phyloP scores from a whole-genome alignment of 2,329 filamentous ascomycete species.

The Zalaria sp. region DNA sequence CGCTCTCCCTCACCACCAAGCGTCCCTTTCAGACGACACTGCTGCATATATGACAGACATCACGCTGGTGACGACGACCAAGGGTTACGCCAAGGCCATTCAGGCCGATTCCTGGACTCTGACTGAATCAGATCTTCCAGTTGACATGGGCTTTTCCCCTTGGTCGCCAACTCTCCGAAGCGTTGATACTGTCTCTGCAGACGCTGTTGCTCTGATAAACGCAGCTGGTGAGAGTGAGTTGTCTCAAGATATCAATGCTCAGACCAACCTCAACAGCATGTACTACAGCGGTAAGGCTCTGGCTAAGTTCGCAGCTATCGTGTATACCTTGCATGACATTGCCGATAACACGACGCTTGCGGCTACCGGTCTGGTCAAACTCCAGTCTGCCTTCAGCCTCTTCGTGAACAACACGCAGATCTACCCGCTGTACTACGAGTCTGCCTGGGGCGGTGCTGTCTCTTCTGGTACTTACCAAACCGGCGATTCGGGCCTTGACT shows the following conservation, averaged over 20 bases:
- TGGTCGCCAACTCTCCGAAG: constrained; percentile 46
- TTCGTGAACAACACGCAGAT: constrained; percentile 31
- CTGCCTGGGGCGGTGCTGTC: constrained; percentile 64
- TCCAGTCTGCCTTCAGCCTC: constrained; percentile 30
- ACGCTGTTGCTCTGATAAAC: constrained; percentile 34
- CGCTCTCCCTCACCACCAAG: constrained; percentile 71
- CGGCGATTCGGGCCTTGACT: constrained; percentile 59
- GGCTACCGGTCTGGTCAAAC: constrained; percentile 33
- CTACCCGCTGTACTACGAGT: constrained; percentile 41
- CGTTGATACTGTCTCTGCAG: constrained; percentile 23
- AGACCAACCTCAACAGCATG: constrained; percentile 70
- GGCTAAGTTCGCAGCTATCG: constrained; percentile 28
- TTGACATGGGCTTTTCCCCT: constrained; percentile 62
- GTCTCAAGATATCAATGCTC: constrained; percentile 56
- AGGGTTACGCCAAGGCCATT: constrained; percentile 64
- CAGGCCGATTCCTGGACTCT: constrained; percentile 64
- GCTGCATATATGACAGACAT: constrained; percentile 35
- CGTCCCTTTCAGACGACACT: constrained; percentile 53
- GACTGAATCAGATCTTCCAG: constrained; percentile 58
- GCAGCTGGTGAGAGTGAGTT: constrained; percentile 56
- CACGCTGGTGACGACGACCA: constrained; percentile 66
- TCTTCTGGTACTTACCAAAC: constrained; percentile 69
- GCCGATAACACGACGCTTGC: constrained; percentile 39
- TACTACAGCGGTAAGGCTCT: constrained; percentile 68
- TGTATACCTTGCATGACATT: constrained; percentile 38